phyloP scores from a whole-genome alignment of 352 stramenopile species.

The Phytophthora tubulina region DNA sequence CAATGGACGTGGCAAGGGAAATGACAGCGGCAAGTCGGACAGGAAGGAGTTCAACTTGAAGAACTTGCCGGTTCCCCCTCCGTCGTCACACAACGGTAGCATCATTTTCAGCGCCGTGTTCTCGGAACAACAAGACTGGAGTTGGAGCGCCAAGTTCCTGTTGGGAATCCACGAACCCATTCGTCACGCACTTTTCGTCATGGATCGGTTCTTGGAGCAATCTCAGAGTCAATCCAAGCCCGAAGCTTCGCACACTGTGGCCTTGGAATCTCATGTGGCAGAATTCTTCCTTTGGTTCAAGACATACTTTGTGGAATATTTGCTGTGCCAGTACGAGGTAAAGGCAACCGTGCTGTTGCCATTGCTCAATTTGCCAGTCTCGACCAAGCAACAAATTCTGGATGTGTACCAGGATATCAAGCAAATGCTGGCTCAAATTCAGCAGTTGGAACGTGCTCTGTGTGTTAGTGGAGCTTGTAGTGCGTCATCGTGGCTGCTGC shows the following conservation, averaged over 20 bases:
- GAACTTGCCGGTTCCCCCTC: slow-evolving; percentile 54
- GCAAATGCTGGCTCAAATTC: slow-evolving; percentile 64
- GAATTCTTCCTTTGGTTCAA: slow-evolving; percentile 87
- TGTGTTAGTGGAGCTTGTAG: slow-evolving; percentile 50
- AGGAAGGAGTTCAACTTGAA: slow-evolving; percentile 45
- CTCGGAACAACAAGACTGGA: slow-evolving; percentile 62
- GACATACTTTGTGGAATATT: slow-evolving; percentile 78
- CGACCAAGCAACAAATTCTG: slow-evolving; percentile 67
- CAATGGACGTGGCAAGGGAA: not conserved
- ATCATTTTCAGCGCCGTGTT: slow-evolving; percentile 81
- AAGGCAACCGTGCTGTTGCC: slow-evolving; percentile 72
- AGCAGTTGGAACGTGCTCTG: slow-evolving; percentile 62
- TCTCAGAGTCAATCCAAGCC: slow-evolving; percentile 50
- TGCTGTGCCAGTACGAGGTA: slow-evolving; percentile 71
- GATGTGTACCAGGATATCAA: slow-evolving; percentile 78
- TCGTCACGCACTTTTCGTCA: slow-evolving; percentile 84
- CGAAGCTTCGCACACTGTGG: slow-evolving; percentile 39
- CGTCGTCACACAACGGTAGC: slow-evolving; percentile 61
- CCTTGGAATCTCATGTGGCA: slow-evolving; percentile 55
- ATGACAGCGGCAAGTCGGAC: slow-evolving; percentile 7
- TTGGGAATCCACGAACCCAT: slow-evolving; percentile 81
- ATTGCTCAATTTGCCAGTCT: slow-evolving; percentile 60
- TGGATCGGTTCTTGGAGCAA: slow-evolving; percentile 83
- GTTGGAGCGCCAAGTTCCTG: slow-evolving; percentile 77
- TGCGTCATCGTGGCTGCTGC: slow-evolving; percentile 65